These are phyloP conservation scores for Colletotrichum filicis DNA, from an alignment of 2,329 filamentous ascomycete genomes.

Conservation along the genomic window DNA sequence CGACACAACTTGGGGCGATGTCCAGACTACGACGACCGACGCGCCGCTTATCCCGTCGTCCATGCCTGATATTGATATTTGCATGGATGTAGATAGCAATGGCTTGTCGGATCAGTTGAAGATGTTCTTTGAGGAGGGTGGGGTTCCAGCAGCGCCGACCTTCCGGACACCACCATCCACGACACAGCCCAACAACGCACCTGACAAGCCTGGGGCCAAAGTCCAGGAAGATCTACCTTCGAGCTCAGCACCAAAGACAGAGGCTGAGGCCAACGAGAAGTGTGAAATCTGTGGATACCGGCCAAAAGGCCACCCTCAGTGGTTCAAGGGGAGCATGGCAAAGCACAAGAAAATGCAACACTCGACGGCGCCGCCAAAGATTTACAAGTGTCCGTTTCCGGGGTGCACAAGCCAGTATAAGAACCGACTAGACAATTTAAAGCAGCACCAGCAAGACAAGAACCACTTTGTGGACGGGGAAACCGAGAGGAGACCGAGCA, in stretches of 20 bases:
- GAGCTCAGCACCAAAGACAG: conserved; percentile 45
- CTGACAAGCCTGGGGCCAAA: not conserved
- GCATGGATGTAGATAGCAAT: not conserved
- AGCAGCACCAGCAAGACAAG: conserved; percentile 68
- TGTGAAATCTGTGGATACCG: conserved; percentile 66
- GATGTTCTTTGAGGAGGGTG: not conserved
- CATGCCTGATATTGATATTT: not conserved
- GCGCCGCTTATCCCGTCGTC: not conserved
- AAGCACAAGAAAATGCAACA: conserved; percentile 68
- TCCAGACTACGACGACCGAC: not conserved
- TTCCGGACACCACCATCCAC: not conserved
- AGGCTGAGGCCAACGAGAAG: conserved; percentile 55
- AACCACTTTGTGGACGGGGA: conserved; percentile 62
- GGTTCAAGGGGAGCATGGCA: conserved; percentile 69
- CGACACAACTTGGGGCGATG: not conserved
- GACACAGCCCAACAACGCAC: not conserved
- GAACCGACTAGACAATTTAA: conserved; percentile 65
- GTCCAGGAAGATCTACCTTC: conserved; percentile 14
- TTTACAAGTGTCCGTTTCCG: conserved; percentile 64
- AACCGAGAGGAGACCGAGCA: conserved; percentile 50
- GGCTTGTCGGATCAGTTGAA: not conserved
- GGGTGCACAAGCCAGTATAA: conserved; percentile 66
- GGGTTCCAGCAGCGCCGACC: not conserved
- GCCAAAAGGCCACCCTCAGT: conserved; percentile 66
- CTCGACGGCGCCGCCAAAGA: conserved; percentile 57